Base-by-base conservation (phyloP, 1,139 yeast species). In the Entelexis paramagnoliae region DNA sequence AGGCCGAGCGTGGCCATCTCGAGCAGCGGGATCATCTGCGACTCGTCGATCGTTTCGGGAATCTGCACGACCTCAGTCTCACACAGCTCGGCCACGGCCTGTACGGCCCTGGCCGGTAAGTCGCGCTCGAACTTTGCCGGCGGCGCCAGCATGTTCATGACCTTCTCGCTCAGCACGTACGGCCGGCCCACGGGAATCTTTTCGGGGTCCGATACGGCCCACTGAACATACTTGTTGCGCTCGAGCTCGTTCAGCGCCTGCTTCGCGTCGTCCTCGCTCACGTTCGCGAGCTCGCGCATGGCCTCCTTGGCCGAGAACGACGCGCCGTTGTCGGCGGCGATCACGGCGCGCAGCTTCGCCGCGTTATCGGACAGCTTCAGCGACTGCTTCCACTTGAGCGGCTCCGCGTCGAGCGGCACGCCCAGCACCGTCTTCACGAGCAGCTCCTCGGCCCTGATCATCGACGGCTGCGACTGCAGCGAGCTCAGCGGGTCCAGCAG, bases 151-250 rank as follows among this genome's bases (percentile, higher is more conserved):
- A 41, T 26, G 14, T 38, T 24, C 33, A 32, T 14, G 13, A 81
- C 72, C 54, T 70, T 74, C 28, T 84, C 94, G 1, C 86, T 77
- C 41, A 84, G 66, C 7, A 70, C 65, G 59, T 81, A 82, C 53
- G 78, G 75, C 22, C 73, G 59, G 0, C 72, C 73, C 0, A 69
- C 66, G 4, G 61, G 51, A 11, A 74, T 69, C 40, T 71, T 70
- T 0, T 75, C 69, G 24, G 69, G 72, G 32, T 74, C 74, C 2
- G 79, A 74, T 19, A 74, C 70, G 51, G 74, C 73, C 55, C 67
- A 67, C 1, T 76, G 69, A 55, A 83, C 70, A 41, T 80, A 80
- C 55, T 74, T 76, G 8, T 74, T 77, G 40, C 69, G 70, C 17
- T 80, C 77, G 65, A 85, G 68, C 16, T 71, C 73, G 6, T 72